A percentile compares a stretch with the other conserved stretches of the same genome.
These are phyloP conservation scores for Pelagophyceae sp. DNA, from an alignment of 352 stramenopile genomes.

Conservation along the genomic window DNA sequence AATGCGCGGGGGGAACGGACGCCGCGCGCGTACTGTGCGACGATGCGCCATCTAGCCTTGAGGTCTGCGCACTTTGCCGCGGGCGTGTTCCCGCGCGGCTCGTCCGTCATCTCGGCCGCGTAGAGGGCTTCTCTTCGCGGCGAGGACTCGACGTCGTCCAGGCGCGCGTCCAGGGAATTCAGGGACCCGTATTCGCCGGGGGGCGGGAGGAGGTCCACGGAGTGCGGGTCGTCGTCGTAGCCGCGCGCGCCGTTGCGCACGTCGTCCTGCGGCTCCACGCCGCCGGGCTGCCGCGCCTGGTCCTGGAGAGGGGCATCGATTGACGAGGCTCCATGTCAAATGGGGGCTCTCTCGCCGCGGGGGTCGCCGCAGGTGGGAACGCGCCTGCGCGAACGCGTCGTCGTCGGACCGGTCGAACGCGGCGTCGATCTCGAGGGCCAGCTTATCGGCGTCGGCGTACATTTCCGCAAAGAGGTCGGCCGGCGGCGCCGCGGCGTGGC, in stretches of 20 bases:
- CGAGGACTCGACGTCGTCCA: neutral
- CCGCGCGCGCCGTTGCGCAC: too few species aligned
- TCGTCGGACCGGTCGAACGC: neutral
- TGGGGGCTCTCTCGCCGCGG: too few species aligned
- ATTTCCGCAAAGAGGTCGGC: neutral
- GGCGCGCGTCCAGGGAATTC: neutral
- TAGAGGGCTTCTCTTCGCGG: neutral
- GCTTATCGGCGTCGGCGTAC: neutral
- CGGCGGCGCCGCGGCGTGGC: neutral
- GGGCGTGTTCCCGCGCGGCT: neutral
- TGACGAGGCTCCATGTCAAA: too few species aligned
- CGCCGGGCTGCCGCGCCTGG: too few species aligned
- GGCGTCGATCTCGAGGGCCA: neutral
- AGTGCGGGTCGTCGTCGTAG: neutral
- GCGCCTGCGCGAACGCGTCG: neutral
- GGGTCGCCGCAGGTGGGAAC: too few species aligned
- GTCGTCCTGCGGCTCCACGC: too few species aligned
- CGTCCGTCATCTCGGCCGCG: neutral
- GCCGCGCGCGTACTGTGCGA: neutral
- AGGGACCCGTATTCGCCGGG: neutral
- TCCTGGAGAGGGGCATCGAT: too few species aligned
- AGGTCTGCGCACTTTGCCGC: neutral
- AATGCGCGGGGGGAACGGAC: too few species aligned
- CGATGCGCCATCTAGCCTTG: neutral
- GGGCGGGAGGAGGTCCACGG: neutral